These are phyloP conservation scores for Gossypium raimondii DNA, from an alignment of 345 rosid genomes.

Conservation along the genomic window DNA sequence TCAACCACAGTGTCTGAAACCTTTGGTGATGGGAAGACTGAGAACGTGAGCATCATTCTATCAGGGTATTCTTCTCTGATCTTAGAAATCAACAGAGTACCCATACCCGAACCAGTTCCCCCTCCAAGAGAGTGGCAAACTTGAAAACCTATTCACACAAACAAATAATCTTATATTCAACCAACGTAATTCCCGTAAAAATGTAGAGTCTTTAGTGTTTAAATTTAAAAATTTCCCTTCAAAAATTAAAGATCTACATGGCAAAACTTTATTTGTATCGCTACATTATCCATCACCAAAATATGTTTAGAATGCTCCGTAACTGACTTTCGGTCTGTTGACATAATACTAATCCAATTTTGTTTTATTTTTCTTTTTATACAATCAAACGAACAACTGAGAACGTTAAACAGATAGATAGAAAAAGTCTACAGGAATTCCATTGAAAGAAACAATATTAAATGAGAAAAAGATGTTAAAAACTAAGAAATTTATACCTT, in stretches of 20 bases:
- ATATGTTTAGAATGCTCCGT: too few species aligned
- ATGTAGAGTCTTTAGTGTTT: too few species aligned
- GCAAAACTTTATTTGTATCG: not conserved
- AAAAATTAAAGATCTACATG: not conserved
- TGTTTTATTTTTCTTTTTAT: not conserved
- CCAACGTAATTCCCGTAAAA: not conserved
- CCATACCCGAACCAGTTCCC: not conserved
- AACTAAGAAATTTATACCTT: not conserved
- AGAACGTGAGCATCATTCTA: not conserved
- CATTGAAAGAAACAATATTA: not conserved
- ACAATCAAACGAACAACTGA: too few species aligned
- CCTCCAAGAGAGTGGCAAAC: not conserved
- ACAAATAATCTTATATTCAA: not conserved
- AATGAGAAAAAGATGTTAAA: not conserved
- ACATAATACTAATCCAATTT: not conserved
- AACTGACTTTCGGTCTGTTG: too few species aligned
- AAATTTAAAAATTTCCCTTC: not conserved
- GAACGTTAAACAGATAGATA: too few species aligned
- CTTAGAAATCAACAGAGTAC: not conserved
- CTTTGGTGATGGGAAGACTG: not conserved
- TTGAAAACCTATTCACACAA: not conserved
- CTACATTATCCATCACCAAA: not conserved
- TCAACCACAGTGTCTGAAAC: not conserved
- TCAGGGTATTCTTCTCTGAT: conserved; percentile 3
- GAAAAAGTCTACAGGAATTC: too few species aligned